These are phyloP conservation scores for Gastrodia elata DNA, from an alignment of 106 monocot species.

Conservation along the genomic window DNA sequence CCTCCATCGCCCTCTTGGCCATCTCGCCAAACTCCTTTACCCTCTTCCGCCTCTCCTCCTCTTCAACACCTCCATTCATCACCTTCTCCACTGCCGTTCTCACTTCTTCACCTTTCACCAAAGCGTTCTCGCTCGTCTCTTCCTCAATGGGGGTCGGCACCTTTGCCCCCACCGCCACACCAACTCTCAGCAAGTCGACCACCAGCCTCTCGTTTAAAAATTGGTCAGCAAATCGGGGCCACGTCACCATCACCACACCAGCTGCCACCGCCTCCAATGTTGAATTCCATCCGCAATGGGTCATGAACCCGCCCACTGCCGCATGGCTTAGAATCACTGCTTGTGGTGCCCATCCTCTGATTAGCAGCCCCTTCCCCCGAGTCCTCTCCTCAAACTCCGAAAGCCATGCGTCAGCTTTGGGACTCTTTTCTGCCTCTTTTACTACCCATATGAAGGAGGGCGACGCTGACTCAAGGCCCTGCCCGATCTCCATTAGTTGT, in stretches of 20 bases:
- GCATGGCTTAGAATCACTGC: slow-evolving; percentile 2
- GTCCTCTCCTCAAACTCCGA: slow-evolving; percentile 14
- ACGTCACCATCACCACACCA: slow-evolving; percentile 12
- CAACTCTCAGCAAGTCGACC: slow-evolving; percentile 5
- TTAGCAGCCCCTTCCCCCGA: slow-evolving; percentile 8
- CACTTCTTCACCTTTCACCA: neutral
- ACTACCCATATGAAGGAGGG: slow-evolving; percentile 29
- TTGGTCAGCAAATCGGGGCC: slow-evolving; percentile 19
- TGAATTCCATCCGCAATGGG: too few relatives aligned
- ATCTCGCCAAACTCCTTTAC: neutral
- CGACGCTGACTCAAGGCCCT: slow-evolving; percentile 30
- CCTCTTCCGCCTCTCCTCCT: slow-evolving; percentile 7
- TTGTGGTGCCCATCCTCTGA: slow-evolving; percentile 16
- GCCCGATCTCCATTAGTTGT: slow-evolving; percentile 12
- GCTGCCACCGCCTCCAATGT: neutral
- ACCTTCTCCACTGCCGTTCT: neutral
- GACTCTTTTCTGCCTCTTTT: neutral
- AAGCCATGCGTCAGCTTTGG: slow-evolving; percentile 16
- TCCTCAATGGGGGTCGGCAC: neutral
- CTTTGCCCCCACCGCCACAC: slow-evolving; percentile 7
- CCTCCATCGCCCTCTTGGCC: slow-evolving; percentile 14
- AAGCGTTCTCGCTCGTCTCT: neutral
- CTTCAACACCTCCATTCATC: neutral
- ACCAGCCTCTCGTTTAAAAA: slow-evolving; percentile 19
- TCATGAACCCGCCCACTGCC: slow-evolving; percentile 25